Base-by-base conservation (phyloP, 106 monocot species). In the Dendrobium huoshanense region DNA sequence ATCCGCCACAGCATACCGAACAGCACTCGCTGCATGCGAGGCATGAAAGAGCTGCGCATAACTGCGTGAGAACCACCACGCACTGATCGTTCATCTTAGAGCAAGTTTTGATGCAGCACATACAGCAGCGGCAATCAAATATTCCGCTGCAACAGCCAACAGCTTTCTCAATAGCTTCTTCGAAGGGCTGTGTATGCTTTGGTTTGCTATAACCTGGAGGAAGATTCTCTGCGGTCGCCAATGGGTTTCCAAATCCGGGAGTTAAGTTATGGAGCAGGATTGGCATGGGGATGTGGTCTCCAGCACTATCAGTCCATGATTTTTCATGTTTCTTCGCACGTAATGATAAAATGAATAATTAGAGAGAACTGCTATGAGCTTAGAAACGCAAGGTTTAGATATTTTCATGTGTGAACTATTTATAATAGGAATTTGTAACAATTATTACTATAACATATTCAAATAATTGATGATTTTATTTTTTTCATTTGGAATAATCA, bases 11-110 rank as follows among this genome's bases (percentile, higher is more conserved):
- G 3, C 85, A 1, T 5, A 81, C 83, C 0, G 84, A 40, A 55
- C 97, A 98, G 85, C 92, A 94, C 51, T 87, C 91, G 19, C 74
- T 43, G 77, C 97, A 98, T 27, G 79, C 97, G 0, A 98, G 68
- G 72, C 87, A 92, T 31, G 94, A 81, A 2, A 98, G 88, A 5
- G 94, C 89, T 2, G 83, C 45, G 78, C 86, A 88, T 9, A 94
- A 48, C 81, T 98, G 97, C 5, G 91, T 84, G 59, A 85, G 13
- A 5, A 61, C 83, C 41, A 91, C 84, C 55, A 74, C 82, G 42
- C 81, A 88, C 73, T 88, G 86, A 76, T 98, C 89, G 55, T 90
- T 98, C 82, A 98, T 25, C 56, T 83, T 82, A 19, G 80, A 80
- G 78, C 92, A 94, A 0, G 31, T 18, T 4, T 75, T 44, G 85